Evolutionary conservation across 352 stramenopile genomes (phyloP), one percentile per base, ranked within the genome.

Genomic region (Pilasporangium apinafurcum): DNA sequence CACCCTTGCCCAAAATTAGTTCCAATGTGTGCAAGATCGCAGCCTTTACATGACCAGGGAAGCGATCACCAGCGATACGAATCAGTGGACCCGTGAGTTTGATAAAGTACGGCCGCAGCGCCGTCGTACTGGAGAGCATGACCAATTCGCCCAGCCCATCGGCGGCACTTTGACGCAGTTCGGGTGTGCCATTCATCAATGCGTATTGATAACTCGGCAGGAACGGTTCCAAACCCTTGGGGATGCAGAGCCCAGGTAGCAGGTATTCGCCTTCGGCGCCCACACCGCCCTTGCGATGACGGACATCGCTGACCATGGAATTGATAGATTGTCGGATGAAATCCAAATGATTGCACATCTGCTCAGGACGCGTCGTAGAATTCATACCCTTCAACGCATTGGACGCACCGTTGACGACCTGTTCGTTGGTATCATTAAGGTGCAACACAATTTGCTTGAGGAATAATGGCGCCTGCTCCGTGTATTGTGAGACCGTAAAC

Each of bases 51-150:
- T 95, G 87, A 21, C 89, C 80, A 14, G 95, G 85, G 74, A 99
- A 99, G n/a, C 95, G 80, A 56, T 99, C 97, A 44, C 96, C 96
- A 39, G 98, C 96, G 64, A 99, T 99, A 71, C 97, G 95, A 71
- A 99, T 98, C 27, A 99, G 85, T 32, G 88, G 85, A 30, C 88
- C 88, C 44, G 96, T 86, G 57, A 98, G 92, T 76, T 98, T 99
- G 71, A 98, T 98, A 46, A 98, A 73, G 61, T 98, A 96, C 39
- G 95, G 94, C 44, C 97, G 97, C 44, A 98, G 76, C 39, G 89
- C 59, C 37, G 77, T 58, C 1, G 58, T 45, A 25, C 67, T 85
- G 41, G 96, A 98, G 25, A 99, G 65, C 48, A 89, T 69, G 37
- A 99, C 96, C 28, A 99, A 80, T 70, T 99, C 96, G 20, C 95